Evolutionary conservation across 106 monocot species (phyloP).

Genomic region (Allium cepa): DNA sequence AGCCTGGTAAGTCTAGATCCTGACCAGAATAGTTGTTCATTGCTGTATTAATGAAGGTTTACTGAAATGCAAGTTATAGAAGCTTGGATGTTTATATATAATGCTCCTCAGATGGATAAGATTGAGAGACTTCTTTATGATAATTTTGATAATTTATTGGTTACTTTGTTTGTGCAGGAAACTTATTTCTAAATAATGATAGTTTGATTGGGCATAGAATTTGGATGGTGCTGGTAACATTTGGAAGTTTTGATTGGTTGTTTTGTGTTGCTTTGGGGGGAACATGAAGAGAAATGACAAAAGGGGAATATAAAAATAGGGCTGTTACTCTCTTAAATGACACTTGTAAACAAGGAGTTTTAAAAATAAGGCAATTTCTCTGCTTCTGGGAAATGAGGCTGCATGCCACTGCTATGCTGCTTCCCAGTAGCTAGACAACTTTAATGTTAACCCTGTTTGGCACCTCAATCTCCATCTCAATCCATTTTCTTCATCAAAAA

Average conservation of each 20-base stretch:
- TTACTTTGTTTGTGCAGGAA: neutral
- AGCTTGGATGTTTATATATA: neutral
- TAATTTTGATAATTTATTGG: neutral
- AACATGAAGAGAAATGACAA: neutral
- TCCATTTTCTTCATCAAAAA: no score
- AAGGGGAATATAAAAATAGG: neutral
- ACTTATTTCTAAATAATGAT: neutral
- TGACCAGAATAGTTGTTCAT: neutral
- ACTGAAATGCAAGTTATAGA: neutral
- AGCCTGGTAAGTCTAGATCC: slow-evolving; percentile 57
- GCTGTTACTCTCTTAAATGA: neutral
- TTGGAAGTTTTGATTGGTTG: neutral
- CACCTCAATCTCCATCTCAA: no score
- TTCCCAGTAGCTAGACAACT: neutral
- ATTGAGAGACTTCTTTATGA: neutral
- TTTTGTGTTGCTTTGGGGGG: neutral
- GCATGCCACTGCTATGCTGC: neutral
- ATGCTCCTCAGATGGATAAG: neutral
- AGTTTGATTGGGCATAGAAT: neutral
- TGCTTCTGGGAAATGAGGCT: neutral
- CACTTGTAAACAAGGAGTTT: neutral
- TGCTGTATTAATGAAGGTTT: neutral
- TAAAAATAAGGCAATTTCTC: neutral
- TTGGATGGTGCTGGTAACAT: slow-evolving; percentile 1
- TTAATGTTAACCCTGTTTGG: neutral